phyloP scores from a whole-genome alignment of 2,329 filamentous ascomycete species.

The Nemania abortiva region DNA sequence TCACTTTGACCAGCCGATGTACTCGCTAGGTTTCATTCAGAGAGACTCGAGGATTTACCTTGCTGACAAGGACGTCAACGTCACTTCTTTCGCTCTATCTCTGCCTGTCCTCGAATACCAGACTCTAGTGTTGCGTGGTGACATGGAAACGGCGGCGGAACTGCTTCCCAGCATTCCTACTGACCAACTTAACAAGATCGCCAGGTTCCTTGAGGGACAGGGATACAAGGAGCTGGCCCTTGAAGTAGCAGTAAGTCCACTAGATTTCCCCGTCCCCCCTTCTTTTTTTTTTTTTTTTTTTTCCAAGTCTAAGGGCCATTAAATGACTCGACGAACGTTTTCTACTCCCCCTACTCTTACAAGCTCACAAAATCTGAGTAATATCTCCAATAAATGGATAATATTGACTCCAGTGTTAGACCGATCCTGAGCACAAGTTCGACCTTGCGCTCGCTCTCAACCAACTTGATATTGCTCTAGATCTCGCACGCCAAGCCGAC shows the following conservation, averaged over 20 bases:
- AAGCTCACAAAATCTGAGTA: no score
- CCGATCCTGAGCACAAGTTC: conserved; percentile 95
- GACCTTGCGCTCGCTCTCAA: conserved; percentile 87
- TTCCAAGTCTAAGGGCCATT: no score
- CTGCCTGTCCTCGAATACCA: conserved; percentile 96
- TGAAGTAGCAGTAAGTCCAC: no score
- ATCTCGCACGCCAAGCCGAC: conserved; percentile 84
- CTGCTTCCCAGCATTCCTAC: conserved; percentile 84
- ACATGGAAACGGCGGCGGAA: conserved; percentile 91
- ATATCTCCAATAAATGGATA: no score
- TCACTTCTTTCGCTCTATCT: conserved; percentile 91
- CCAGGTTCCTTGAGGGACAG: conserved; percentile 95
- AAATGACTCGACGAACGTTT: no score
- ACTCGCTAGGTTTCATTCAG: conserved; percentile 93
- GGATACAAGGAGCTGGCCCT: conserved; percentile 96
- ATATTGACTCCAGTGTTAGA: no score
- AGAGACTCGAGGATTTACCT: conserved; percentile 96
- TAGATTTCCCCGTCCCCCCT: no score
- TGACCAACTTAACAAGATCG: conserved; percentile 98
- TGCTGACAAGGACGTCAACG: conserved; percentile 92
- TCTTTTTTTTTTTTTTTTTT: no score
- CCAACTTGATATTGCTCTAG: conserved; percentile 85
- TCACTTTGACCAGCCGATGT: conserved; percentile 96
- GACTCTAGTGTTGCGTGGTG: conserved; percentile 91
- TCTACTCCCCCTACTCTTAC: no score